A percentile compares a stretch with the other conserved stretches of the same genome.
phyloP scores from a whole-genome alignment of 257 asterid species.

The Solanum sparsipilum region DNA sequence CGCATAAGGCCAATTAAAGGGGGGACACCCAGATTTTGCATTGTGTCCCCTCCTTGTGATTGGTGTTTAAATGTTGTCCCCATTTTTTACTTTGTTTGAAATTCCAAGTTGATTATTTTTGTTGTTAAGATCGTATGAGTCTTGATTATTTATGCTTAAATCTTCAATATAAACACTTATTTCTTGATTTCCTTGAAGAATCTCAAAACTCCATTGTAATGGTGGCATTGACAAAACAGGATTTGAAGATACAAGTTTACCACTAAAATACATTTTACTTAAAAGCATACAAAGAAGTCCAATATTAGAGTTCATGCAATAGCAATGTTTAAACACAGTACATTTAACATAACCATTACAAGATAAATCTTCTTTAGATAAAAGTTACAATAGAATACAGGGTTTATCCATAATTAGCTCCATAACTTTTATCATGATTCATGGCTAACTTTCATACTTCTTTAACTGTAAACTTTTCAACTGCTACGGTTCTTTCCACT shows the following conservation, averaged over 20 bases:
- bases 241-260: neutral
- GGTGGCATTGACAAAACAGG: neutral
- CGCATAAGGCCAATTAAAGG: no score
- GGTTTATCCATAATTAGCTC: neutral
- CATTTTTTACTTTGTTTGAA: no score
- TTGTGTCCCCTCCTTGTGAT: no score
- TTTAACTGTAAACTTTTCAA: no score
- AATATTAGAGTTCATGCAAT: no score
- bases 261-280: neutral
- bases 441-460: neutral
- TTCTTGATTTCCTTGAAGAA: no score
- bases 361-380: neutral
- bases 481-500: neutral
- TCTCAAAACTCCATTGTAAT: neutral
- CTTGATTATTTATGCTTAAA: neutral
- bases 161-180: neutral
- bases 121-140: no score
- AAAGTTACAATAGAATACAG: neutral
- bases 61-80: no score
- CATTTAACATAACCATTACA: neutral
- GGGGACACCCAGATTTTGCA: no score
- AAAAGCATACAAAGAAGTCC: neutral
- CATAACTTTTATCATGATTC: neutral
- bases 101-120: no score
- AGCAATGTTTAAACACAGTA: neutral